Percentiles rank a stretch among this genome's conserved stretches.
Conservation (phyloP, 495 filamentous ascomycete species). For the Annulohypoxylon moriforme region DNA sequence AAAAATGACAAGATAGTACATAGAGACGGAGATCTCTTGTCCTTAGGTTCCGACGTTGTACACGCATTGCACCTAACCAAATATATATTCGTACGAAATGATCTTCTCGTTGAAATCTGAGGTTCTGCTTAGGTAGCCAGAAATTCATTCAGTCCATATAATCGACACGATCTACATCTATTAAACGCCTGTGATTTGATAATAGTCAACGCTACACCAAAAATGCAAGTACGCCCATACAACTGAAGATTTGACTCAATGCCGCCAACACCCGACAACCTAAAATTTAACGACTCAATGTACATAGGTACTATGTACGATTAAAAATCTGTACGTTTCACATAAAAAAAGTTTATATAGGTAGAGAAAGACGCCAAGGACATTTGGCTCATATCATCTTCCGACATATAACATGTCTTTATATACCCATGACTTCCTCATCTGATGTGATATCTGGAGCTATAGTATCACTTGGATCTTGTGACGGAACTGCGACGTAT, state of each 20-base stretch:
- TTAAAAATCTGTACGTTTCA: neutral
- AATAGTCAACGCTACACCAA: neutral
- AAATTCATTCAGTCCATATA: too few species aligned
- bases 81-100: neutral
- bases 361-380: neutral
- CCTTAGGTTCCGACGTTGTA: too few species aligned
- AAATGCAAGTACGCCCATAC: neutral
- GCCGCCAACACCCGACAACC: neutral
- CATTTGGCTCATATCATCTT: neutral
- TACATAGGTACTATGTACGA: slow-evolving; percentile 10
- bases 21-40: too few species aligned
- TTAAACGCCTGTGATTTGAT: neutral
- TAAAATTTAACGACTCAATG: neutral
- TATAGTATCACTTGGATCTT: slow-evolving; percentile 17
- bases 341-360: neutral
- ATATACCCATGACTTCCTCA: slow-evolving; percentile 43
- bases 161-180: neutral
- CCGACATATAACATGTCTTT: neutral
- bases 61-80: neutral
- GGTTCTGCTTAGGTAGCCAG: neutral
- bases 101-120: neutral
- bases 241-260: neutral
- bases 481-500: slow-evolving; percentile 32
- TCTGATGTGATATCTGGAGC: slow-evolving; percentile 39
- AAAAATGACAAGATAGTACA: too few species aligned